Percentiles rank a stretch among this genome's conserved stretches.
phyloP scores from a whole-genome alignment of 805 yeast genomes.

The Kregervanrija fluxuum region DNA sequence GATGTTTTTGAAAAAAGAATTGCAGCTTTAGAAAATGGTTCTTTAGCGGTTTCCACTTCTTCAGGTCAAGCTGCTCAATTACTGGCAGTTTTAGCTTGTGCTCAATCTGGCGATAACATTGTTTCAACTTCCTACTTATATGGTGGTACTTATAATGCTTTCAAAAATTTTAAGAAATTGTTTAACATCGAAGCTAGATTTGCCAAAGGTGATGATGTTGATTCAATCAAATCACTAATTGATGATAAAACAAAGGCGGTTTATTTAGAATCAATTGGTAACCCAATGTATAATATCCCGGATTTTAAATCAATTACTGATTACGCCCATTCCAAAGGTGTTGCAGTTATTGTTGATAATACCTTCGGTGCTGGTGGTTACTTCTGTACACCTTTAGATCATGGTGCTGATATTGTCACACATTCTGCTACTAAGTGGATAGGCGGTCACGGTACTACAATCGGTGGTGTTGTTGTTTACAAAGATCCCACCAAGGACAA shows the following conservation, averaged over 20 bases:
- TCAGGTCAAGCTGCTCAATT: constrained; percentile 98
- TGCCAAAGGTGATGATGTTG: constrained; percentile 72
- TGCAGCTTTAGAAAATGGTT: constrained; percentile 90
- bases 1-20: constrained; percentile 88
- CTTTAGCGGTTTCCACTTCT: constrained; percentile 79
- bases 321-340: constrained; percentile 78
- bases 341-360: constrained; percentile 90
- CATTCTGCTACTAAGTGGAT: constrained; percentile 98
- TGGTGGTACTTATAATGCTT: constrained; percentile 96
- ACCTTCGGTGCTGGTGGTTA: constrained; percentile 97
- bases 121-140: constrained; percentile 80
- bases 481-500: constrained; percentile 57
- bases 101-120: constrained; percentile 85
- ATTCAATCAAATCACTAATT: constrained; percentile 61
- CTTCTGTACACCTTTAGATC: constrained; percentile 74
- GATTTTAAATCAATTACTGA: constrained; percentile 73
- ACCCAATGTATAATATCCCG: constrained; percentile 88
- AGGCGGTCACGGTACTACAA: constrained; percentile 94
- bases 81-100: constrained; percentile 73
- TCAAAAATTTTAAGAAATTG: constrained; percentile 78
- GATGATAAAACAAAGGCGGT: constrained; percentile 87
- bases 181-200: constrained; percentile 82
- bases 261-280: constrained; percentile 85
- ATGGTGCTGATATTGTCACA: constrained; percentile 86
- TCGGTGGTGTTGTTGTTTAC: constrained; percentile 77